Base-by-base conservation (phyloP, 1,284 basidiomycete genomes). In the Clitocybe nebularis region DNA sequence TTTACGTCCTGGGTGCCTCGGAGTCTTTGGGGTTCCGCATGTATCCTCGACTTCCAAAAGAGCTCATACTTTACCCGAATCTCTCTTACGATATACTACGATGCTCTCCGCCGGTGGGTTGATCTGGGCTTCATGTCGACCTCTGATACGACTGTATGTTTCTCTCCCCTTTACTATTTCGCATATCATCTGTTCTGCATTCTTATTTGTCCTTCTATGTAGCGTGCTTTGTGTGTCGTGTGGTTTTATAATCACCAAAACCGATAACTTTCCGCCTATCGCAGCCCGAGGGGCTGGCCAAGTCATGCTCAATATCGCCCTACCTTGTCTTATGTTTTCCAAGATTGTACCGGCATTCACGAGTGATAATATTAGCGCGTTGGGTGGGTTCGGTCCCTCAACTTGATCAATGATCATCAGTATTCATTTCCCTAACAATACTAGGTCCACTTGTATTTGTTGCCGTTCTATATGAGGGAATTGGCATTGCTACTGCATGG, bases 271-370 rank as follows among this genome's bases (percentile, higher is more conserved):
- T 41, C 74, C 83, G 3, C 57, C 68, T 1, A 61, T 75, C 16
- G 84, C 79, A 9, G 74, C 81, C 11, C 61, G 73, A 41, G 77
- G 79, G 5, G 68, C 71, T 1, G 80, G 79, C 0, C 80, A 84
- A 49, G 63, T 85, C 5, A 55, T 79, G 17, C 61, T 86, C 72
- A 89, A 87, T 52, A 71, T 90, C 44, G 68, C 76, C 0, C 56
- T 85, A 1, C 89, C 89, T 2, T 75, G 74, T 44, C 71, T 91
- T 8, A 68, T 90, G 64, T 89, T 91, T 59, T 81, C 81, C 1
- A 87, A 82, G 49, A 87, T 91, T 47, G 74, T 90, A 0, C 78
- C 85, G 0, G 77, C 86, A 0, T 88, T 92, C 52, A 79, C 71
- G 1, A 55, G 74, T 0, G 70, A 82, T 17, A 89, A 88, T 51